phyloP scores from a whole-genome alignment of 73 alveolate species.

The Urostyla sp. region DNA sequence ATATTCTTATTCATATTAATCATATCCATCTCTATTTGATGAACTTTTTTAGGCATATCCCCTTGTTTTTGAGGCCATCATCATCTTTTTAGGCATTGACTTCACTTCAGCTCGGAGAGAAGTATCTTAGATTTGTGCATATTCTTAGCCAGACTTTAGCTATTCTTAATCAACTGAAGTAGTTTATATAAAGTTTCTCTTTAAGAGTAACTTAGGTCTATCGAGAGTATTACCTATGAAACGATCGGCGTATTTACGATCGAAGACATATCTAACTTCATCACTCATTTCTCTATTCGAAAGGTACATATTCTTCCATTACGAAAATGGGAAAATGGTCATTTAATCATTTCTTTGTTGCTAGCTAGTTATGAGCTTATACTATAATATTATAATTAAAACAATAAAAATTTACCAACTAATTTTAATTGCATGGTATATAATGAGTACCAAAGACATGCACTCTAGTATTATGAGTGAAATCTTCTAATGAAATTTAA shows the following conservation, averaged over 20 bases:
- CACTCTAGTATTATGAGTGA: slow-evolving; percentile 39
- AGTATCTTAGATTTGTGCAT: slow-evolving; percentile 32
- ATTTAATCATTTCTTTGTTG: not conserved
- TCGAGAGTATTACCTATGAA: slow-evolving; percentile 93
- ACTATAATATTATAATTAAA: not conserved
- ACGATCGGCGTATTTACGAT: slow-evolving; percentile 84
- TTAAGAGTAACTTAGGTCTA: slow-evolving; percentile 87
- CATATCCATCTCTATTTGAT: slow-evolving; percentile 7
- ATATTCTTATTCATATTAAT: not conserved
- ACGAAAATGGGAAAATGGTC: slow-evolving; percentile 69
- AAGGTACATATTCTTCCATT: slow-evolving; percentile 86
- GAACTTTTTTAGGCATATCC: not conserved
- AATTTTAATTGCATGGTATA: not conserved
- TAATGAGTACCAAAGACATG: slow-evolving; percentile 47
- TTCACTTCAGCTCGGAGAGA: slow-evolving; percentile 47
- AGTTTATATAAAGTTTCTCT: slow-evolving; percentile 74
- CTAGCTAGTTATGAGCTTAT: not conserved
- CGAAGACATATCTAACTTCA: slow-evolving; percentile 92
- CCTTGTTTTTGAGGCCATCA: not conserved
- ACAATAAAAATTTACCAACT: not conserved
- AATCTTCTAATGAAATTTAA: not conserved
- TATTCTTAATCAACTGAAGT: slow-evolving; percentile 83
- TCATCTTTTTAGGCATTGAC: not conserved
- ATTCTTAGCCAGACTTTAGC: slow-evolving; percentile 71
- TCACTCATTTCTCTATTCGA: slow-evolving; percentile 84